Conservation (phyloP, 1,139 yeast genomes). For the Barnettozyma hawaiiensis region DNA sequence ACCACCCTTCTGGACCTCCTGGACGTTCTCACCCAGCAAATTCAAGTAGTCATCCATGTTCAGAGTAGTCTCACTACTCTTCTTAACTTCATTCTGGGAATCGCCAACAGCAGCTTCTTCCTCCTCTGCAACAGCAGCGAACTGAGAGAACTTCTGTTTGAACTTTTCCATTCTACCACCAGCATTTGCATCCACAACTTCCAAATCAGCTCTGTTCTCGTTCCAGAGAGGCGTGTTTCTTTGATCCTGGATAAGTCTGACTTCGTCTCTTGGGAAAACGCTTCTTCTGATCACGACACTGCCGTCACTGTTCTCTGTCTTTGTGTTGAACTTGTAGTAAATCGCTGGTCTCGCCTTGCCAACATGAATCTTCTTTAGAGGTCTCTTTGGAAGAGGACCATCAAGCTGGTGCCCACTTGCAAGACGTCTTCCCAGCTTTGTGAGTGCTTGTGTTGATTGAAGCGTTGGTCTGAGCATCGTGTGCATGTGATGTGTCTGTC, state of each 20-base stretch:
- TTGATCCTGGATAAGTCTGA: conserved; percentile 83
- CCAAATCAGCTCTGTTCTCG: conserved; percentile 73
- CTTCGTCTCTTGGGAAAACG: conserved; percentile 83
- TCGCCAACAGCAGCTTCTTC: conserved; percentile 12
- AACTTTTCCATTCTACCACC: conserved; percentile 84
- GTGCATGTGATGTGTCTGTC: no score
- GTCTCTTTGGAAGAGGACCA: conserved; percentile 33
- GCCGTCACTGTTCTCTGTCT: conserved; percentile 88
- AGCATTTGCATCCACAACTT: conserved; percentile 70
- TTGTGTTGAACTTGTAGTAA: conserved; percentile 81
- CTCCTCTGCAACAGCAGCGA: conserved; percentile 34
- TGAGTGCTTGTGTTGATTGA: conserved; percentile 1
- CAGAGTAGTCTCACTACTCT: conserved; percentile 27
- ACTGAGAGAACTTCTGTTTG: conserved; percentile 66
- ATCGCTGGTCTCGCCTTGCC: conserved; percentile 93
- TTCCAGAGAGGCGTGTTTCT: conserved; percentile 86
- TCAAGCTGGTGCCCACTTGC: conserved; percentile 14
- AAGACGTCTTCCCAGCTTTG: conserved; percentile 8
- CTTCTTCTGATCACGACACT: conserved; percentile 79
- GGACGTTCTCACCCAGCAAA: conserved; percentile 56
- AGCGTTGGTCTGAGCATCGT: conserved; percentile 7
- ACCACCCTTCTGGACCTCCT: conserved; percentile 57
- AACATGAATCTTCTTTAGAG: conserved; percentile 33
- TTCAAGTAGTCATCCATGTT: conserved; percentile 50
- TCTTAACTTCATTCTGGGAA: conserved; percentile 22